phyloP scores from a whole-genome alignment of 345 rosid genomes.

The Eucalyptus pumila region DNA sequence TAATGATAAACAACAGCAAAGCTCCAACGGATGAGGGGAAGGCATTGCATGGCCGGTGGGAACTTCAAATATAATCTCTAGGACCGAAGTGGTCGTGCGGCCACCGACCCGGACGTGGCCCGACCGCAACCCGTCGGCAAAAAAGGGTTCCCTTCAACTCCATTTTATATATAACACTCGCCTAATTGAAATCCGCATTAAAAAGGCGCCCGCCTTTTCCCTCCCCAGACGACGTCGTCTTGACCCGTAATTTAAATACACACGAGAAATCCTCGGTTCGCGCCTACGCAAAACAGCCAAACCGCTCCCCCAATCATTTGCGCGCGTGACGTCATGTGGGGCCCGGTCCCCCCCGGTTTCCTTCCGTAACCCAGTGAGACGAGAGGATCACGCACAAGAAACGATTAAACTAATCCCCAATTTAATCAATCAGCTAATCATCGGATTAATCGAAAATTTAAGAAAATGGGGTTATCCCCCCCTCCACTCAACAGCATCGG shows the following conservation, averaged over 20 bases:
- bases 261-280: background rate
- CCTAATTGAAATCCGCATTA: background rate
- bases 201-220: background rate
- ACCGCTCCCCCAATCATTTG: background rate
- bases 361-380: background rate
- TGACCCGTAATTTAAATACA: background rate
- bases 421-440: background rate
- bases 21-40: background rate
- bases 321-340: background rate
- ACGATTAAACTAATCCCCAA: background rate
- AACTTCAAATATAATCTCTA: no score
- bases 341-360: background rate
- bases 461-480: background rate
- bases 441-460: background rate
- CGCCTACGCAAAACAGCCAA: background rate
- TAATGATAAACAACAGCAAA: background rate
- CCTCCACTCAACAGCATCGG: background rate
- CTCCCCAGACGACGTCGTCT: background rate
- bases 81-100: background rate
- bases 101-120: background rate
- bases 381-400: background rate
- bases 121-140: background rate
- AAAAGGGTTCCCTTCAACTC: background rate
- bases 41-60: background rate
- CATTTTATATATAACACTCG: no score